A percentile compares a stretch with the other conserved stretches of the same genome.
Conservation (phyloP, 345 rosid species). For the Dovyalis caffra region DNA sequence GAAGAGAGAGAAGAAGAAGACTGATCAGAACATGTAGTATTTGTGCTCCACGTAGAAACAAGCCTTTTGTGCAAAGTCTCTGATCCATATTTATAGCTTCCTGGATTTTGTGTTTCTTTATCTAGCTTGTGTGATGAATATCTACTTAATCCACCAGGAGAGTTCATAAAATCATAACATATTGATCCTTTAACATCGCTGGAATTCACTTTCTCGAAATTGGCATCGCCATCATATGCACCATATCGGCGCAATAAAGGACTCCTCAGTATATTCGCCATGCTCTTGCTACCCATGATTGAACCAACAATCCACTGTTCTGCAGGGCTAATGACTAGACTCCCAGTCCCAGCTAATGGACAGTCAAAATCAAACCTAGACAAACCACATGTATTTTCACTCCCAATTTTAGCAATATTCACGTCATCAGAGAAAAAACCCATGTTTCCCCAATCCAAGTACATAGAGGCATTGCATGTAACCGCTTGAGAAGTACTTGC, state of each 20-base stretch:
- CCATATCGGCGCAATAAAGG: constrained; percentile 49
- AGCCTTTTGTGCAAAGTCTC: constrained; percentile 31
- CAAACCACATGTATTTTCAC: constrained; percentile 33
- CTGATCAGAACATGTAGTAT: constrained; percentile 54
- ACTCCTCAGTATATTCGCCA: constrained; percentile 57
- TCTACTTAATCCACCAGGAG: constrained; percentile 37
- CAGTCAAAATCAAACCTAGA: constrained; percentile 50
- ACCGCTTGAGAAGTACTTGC: constrained; percentile 50
- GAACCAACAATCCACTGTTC: constrained; percentile 59
- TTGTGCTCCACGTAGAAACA: constrained; percentile 49
- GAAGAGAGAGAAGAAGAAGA: constrained; percentile 40
- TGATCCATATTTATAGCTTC: constrained; percentile 21
- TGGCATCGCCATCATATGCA: constrained; percentile 34
- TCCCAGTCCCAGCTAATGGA: constrained; percentile 47
- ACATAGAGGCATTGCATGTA: constrained; percentile 40
- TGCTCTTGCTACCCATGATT: constrained; percentile 68
- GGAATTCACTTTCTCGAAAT: constrained; percentile 23
- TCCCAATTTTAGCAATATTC: constrained; percentile 26
- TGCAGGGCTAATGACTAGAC: constrained; percentile 44
- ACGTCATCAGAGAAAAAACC: constrained; percentile 34
- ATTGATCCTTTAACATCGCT: constrained; percentile 37
- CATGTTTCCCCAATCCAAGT: constrained; percentile 36
- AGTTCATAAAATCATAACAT: constrained; percentile 34
- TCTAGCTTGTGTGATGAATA: constrained; percentile 30
- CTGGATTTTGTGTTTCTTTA: constrained; percentile 19